These are phyloP conservation scores for Aristolochia fimbriata DNA, from an alignment of 164 flowering plant species.

Conservation along the genomic window DNA sequence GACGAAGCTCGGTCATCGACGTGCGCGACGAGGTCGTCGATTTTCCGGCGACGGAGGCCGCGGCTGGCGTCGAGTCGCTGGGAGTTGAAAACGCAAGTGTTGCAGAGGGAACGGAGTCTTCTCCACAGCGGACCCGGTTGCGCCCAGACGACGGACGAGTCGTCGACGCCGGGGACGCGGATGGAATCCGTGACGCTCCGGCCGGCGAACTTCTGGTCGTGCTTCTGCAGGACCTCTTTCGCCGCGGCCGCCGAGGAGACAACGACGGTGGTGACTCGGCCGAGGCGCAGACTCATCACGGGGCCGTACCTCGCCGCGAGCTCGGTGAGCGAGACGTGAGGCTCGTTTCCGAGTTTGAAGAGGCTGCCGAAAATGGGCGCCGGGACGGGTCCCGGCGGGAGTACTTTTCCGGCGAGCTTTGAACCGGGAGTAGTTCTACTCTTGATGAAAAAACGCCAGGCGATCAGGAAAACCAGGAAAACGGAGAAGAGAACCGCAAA, in stretches of 20 bases:
- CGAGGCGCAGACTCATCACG: slow-evolving; percentile 3
- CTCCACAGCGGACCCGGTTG: background rate
- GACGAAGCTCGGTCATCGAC: background rate
- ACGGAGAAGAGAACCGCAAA: no score
- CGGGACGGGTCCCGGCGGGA: no score
- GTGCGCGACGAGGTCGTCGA: background rate
- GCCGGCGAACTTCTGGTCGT: slow-evolving; percentile 2
- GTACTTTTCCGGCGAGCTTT: no score
- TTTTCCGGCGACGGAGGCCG: slow-evolving; percentile 1
- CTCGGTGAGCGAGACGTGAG: background rate
- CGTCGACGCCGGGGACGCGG: background rate
- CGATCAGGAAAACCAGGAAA: no score
- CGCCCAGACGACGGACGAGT: background rate
- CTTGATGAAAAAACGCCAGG: no score
- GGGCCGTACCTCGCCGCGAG: background rate
- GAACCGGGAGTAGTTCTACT: no score
- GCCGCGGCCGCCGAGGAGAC: slow-evolving; percentile 1
- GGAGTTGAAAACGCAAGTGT: background rate
- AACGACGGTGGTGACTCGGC: slow-evolving; percentile 4
- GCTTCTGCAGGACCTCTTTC: slow-evolving; percentile 1
- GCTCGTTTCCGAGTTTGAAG: background rate
- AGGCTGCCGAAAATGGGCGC: no score
- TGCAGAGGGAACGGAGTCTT: background rate
- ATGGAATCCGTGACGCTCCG: background rate
- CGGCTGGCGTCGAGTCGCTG: background rate